Conservation (phyloP, 768 basidiomycete genomes). For the Strobilomyces dryophilus region DNA sequence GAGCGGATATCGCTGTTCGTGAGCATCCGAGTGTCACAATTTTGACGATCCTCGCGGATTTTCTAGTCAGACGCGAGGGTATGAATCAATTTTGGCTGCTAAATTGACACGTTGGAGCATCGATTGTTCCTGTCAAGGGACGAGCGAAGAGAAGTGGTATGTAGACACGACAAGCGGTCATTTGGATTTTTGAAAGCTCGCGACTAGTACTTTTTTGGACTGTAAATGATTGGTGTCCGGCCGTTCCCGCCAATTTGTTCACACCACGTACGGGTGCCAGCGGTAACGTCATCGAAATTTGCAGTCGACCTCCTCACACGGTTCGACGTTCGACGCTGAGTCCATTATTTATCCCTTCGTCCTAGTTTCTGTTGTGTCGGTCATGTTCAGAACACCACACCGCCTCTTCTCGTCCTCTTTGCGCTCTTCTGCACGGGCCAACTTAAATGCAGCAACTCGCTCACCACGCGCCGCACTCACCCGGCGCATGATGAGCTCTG, state of each 20-base stretch:
- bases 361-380: not conserved
- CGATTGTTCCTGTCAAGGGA: not conserved
- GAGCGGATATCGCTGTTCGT: constrained; percentile 2
- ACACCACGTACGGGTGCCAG: constrained; percentile 10
- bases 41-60: not conserved
- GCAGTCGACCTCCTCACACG: constrained; percentile 2
- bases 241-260: constrained; percentile 26
- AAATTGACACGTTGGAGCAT: not conserved
- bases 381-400: constrained; percentile 21
- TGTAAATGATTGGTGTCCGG: constrained; percentile 12
- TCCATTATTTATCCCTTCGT: constrained; percentile 11
- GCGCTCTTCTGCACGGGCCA: constrained; percentile 14
- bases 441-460: constrained; percentile 3
- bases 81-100: not conserved
- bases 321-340: constrained; percentile 7
- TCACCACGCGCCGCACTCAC: constrained; percentile 13
- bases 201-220: not conserved
- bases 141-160: not conserved
- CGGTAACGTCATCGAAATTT: constrained; percentile 29
- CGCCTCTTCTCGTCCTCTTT: constrained; percentile 16
- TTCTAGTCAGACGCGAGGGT: not conserved
- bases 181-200: not conserved
- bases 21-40: not conserved
- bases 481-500: constrained; percentile 27
- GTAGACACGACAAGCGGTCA: not conserved